Conservation (phyloP, 768 basidiomycete genomes). For the Baorangia bicolor region DNA sequence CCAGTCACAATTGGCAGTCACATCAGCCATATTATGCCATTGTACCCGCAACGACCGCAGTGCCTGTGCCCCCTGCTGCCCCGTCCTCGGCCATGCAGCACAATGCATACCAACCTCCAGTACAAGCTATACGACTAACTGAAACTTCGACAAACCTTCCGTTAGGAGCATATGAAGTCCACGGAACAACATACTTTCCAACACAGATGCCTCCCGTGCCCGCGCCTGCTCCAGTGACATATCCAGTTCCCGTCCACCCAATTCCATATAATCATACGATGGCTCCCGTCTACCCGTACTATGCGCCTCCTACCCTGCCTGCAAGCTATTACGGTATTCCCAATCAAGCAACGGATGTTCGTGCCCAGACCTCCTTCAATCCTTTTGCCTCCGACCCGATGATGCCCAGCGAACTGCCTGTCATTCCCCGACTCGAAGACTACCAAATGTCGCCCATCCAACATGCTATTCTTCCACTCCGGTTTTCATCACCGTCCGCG, state of each 20-base stretch:
- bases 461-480: background rate
- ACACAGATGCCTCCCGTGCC: background rate
- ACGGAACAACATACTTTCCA: conserved; percentile 33
- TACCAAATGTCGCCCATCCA: conserved; percentile 1
- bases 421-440: conserved; percentile 8
- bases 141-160: conserved; percentile 9
- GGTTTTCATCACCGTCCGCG: background rate
- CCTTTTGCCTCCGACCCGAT: conserved; percentile 22
- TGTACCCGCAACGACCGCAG: conserved; percentile 14
- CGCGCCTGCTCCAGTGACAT: conserved; percentile 2
- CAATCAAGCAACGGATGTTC: background rate
- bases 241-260: conserved; percentile 5
- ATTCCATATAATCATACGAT: conserved; percentile 4
- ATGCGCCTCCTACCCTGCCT: conserved; percentile 6
- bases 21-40: conserved; percentile 33
- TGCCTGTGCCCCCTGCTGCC: background rate
- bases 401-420: conserved; percentile 9
- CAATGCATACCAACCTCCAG: background rate
- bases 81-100: conserved; percentile 2
- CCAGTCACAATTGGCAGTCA: conserved; percentile 11
- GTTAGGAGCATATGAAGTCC: conserved; percentile 21
- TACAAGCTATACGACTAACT: background rate
- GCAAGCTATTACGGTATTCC: conserved; percentile 1
- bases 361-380: conserved; percentile 13
- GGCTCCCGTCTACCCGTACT: conserved; percentile 8